phyloP scores from a whole-genome alignment of 2,329 filamentous ascomycete genomes.

The Clonostachys rhizophaga region DNA sequence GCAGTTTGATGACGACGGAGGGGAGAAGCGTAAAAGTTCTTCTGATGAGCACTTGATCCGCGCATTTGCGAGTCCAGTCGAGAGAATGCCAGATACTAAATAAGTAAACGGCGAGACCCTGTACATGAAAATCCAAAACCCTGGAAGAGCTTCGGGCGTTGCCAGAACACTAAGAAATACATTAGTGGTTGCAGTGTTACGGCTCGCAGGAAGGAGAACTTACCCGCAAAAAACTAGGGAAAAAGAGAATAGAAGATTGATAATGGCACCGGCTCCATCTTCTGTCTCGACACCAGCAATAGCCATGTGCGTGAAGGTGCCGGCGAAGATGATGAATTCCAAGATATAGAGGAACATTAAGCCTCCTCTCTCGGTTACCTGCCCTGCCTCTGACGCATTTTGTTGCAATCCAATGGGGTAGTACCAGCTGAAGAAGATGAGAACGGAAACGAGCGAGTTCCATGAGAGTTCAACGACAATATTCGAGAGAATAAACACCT shows the following conservation, averaged over 20 bases:
- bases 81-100: constrained; percentile 61
- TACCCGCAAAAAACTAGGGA: constrained; percentile 19
- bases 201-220: neutral
- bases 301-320: constrained; percentile 18
- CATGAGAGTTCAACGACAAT: constrained; percentile 9
- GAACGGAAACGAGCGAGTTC: constrained; percentile 2
- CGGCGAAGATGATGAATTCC: neutral
- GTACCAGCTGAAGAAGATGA: constrained; percentile 58
- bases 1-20: constrained; percentile 49
- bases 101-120: constrained; percentile 72
- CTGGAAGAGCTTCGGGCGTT: constrained; percentile 53
- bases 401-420: constrained; percentile 61
- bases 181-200: no score
- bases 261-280: neutral
- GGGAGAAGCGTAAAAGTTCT: constrained; percentile 60
- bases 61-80: constrained; percentile 58
- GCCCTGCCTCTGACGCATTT: constrained; percentile 48
- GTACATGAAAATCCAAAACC: constrained; percentile 78
- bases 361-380: constrained; percentile 27
- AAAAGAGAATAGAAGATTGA: neutral
- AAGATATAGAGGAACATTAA: neutral
- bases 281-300: constrained; percentile 48
- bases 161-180: constrained; percentile 44
- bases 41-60: constrained; percentile 55
- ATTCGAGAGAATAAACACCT: constrained; percentile 55